These are phyloP conservation scores for Malus orientalis DNA, from an alignment of 306 rosid genomes.

Conservation along the genomic window DNA sequence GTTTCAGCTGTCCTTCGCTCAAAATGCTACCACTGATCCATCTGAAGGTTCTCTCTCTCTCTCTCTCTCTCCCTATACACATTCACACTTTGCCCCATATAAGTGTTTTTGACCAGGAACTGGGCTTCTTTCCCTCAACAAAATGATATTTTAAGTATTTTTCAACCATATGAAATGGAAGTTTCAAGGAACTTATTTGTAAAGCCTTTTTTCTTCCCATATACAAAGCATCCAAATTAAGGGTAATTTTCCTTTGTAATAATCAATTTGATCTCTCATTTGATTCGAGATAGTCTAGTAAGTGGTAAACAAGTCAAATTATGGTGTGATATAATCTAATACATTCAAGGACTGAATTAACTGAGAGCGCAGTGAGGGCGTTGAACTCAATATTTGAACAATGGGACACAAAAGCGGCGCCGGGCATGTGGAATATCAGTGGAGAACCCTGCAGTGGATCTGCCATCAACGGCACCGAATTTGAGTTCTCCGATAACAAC, in stretches of 20 bases:
- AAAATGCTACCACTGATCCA: constrained; percentile 9
- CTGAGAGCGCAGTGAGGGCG: constrained; percentile 9
- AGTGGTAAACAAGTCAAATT: no score
- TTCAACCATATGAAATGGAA: no score
- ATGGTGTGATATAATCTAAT: not conserved
- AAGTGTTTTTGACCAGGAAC: no score
- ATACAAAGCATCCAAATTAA: no score
- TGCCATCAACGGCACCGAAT: not conserved
- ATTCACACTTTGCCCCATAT: no score
- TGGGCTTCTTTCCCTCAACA: no score
- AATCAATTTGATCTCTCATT: not conserved
- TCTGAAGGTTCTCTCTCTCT: constrained; percentile 9
- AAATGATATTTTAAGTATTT: no score
- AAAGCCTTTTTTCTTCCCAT: no score
- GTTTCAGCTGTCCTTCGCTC: constrained; percentile 1
- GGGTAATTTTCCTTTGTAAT: no score
- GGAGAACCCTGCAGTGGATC: constrained; percentile 25
- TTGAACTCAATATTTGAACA: constrained; percentile 17
- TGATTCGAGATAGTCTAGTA: not conserved
- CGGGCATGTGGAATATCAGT: constrained; percentile 10
- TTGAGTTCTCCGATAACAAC: not conserved
- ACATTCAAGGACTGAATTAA: not conserved
- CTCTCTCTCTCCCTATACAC: no score
- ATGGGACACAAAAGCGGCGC: not conserved
- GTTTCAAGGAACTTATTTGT: no score